Conservation (phyloP, 2,329 filamentous ascomycete genomes). For the Xylariaceae sp. region DNA sequence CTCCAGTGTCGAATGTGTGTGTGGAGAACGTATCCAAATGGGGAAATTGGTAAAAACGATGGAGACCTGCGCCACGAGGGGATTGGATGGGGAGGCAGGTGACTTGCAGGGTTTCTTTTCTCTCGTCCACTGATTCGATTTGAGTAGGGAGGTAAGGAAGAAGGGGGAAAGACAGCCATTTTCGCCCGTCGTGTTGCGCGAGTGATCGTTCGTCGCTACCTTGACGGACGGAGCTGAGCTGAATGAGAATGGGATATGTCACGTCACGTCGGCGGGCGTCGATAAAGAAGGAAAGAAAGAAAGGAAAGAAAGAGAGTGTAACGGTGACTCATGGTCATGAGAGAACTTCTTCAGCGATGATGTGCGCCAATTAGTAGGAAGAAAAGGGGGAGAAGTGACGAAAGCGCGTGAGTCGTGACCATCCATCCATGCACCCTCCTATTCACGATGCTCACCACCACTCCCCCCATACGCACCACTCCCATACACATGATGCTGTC, state of each 20-base stretch:
- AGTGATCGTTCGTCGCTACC: background rate
- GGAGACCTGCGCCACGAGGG: slow-evolving; percentile 5
- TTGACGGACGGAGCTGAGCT: too few relatives aligned
- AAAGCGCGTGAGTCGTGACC: background rate
- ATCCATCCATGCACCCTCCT: background rate
- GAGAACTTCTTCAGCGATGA: too few relatives aligned
- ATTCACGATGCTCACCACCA: slow-evolving; percentile 39
- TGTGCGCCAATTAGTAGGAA: too few relatives aligned
- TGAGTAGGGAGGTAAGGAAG: too few relatives aligned
- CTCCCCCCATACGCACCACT: slow-evolving; percentile 40
- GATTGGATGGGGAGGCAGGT: too few relatives aligned
- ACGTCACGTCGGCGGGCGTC: background rate
- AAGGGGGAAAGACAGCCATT: too few relatives aligned
- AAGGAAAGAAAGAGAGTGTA: background rate
- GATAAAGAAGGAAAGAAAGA: too few relatives aligned
- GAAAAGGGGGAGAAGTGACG: too few relatives aligned
- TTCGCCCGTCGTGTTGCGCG: background rate
- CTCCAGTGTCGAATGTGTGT: too few relatives aligned
- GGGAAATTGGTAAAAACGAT: slow-evolving; percentile 2
- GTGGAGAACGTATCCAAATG: background rate
- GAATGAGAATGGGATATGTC: background rate
- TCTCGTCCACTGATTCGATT: too few relatives aligned
- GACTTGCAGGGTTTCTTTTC: too few relatives aligned
- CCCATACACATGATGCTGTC: slow-evolving; percentile 39
- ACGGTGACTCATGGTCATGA: background rate